Base-by-base conservation (phyloP, 2,329 filamentous ascomycete genomes). In the Sphaerulina populicola region DNA sequence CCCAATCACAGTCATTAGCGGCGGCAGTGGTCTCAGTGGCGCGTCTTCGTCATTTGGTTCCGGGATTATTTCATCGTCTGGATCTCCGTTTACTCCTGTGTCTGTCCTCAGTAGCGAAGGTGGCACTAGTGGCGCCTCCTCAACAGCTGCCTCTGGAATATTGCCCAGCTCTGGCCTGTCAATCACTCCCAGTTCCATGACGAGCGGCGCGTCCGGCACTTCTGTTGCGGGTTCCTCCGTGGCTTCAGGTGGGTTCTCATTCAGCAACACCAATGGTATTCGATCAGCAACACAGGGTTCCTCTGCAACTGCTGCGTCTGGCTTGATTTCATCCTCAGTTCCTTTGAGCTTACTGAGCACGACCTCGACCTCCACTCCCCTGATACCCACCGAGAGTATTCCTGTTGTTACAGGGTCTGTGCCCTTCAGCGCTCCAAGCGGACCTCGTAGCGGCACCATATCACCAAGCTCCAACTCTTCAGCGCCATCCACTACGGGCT, bases 131-230 rank as follows among this genome's bases (percentile, higher is more conserved):
- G 51, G 51, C 18, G 51, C 46, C 40, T 52, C 37, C 45, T 57
- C 51, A 36, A 54, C 51, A 30, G 42, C 21, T 41, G 49, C 36
- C 27, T 50, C 52, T 30, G 55, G 49, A 35, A 15, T 44, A 11
- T 39, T 47, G 31, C 39, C 51, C 14, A 51, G 47, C 15, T 52
- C 54, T 14, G 54, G 44, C 35, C 21, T 29, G 29, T 35, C 41
- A 14, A 35, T 49, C 27, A 37, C 47, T n/a, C 50, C 50, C 10
- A 48, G 55, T 37, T 56, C 48, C 5, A 56, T 51, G 10, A 52
- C 47, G 14, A 12, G 33, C 14, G 33, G 21, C 21, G 31, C 41
- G 10, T 39, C 31, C 29, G 47, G 52, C 35, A 55, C 48, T n/a
- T 48, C 41, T 12, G 49, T 35, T 33, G 47, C 37, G 35, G 51